Conservation (phyloP, 805 yeast species). For the Priceomyces fermenticarens region DNA sequence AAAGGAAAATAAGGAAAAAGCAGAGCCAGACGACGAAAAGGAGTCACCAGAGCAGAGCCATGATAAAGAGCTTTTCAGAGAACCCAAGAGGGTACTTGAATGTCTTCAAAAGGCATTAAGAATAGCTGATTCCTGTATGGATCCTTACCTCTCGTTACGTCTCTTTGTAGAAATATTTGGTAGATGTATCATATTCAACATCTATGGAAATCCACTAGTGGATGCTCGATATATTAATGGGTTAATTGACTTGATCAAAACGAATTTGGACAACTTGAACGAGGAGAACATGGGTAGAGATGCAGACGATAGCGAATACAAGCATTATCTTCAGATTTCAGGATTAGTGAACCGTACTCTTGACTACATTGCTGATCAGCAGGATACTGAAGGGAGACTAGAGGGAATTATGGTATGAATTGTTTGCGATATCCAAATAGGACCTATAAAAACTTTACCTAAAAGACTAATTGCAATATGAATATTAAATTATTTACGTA, state of each 20-base stretch:
- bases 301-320: slow-evolving; percentile 25
- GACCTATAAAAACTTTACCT: too few species aligned
- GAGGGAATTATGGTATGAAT: slow-evolving; percentile 39
- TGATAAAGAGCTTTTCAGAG: slow-evolving; percentile 25
- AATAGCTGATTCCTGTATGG: slow-evolving; percentile 94
- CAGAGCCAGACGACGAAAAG: slow-evolving; percentile 40
- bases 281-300: slow-evolving; percentile 20
- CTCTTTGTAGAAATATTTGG: slow-evolving; percentile 87
- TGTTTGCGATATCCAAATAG: too few species aligned
- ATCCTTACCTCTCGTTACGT: slow-evolving; percentile 66
- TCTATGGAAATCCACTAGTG: slow-evolving; percentile 71
- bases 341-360: slow-evolving; percentile 63
- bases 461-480: too few species aligned
- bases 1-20: background rate
- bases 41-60: slow-evolving; percentile 38
- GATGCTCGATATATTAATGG: slow-evolving; percentile 80
- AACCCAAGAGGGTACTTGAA: slow-evolving; percentile 77
- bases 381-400: slow-evolving; percentile 67
- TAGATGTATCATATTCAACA: slow-evolving; percentile 79
- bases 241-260: slow-evolving; percentile 74
- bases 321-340: slow-evolving; percentile 25
- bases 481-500: too few species aligned
- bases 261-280: slow-evolving; percentile 51
- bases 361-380: slow-evolving; percentile 65
- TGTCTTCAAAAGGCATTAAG: slow-evolving; percentile 85